These are phyloP conservation scores for Hypomyces perniciosus DNA, from an alignment of 2,329 filamentous ascomycete species.

Conservation along the genomic window DNA sequence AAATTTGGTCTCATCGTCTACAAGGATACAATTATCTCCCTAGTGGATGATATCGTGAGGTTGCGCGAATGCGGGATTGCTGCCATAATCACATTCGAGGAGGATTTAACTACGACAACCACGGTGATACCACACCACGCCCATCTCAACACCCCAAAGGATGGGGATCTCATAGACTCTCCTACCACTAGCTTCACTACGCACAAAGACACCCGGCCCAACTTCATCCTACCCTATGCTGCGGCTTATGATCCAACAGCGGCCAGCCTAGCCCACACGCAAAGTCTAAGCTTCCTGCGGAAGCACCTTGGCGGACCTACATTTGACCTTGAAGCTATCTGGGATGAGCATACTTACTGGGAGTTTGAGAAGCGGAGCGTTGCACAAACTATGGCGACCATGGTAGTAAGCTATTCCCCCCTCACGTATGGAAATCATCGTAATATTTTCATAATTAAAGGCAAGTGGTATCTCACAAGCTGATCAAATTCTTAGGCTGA, in stretches of 20 bases:
- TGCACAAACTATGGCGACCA: conserved; percentile 67
- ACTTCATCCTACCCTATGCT: conserved; percentile 43
- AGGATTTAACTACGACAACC: background rate
- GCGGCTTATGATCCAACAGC: conserved; percentile 43
- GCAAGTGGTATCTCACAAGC: background rate
- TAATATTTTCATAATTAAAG: background rate
- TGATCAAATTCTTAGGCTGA: conserved; percentile 30
- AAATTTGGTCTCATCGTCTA: conserved; percentile 21
- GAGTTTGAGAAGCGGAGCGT: conserved; percentile 65
- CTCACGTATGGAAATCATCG: no score
- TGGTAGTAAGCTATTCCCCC: conserved; percentile 61
- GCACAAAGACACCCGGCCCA: conserved; percentile 22
- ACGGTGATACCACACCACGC: background rate
- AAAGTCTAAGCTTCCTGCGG: conserved; percentile 59
- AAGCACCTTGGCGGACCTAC: conserved; percentile 55
- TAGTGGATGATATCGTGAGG: background rate
- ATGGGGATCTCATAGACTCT: no score
- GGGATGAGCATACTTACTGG: conserved; percentile 68
- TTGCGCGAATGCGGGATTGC: conserved; percentile 5
- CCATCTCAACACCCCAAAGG: conserved; percentile 1
- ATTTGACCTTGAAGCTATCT: conserved; percentile 70
- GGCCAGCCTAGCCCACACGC: conserved; percentile 58
- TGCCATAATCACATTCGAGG: conserved; percentile 5
- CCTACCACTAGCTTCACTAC: no score
- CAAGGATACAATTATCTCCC: background rate